Percentiles rank a stretch among this genome's conserved stretches.
phyloP scores from a whole-genome alignment of 768 basidiomycete species.

The Naganishia vishniacii region DNA sequence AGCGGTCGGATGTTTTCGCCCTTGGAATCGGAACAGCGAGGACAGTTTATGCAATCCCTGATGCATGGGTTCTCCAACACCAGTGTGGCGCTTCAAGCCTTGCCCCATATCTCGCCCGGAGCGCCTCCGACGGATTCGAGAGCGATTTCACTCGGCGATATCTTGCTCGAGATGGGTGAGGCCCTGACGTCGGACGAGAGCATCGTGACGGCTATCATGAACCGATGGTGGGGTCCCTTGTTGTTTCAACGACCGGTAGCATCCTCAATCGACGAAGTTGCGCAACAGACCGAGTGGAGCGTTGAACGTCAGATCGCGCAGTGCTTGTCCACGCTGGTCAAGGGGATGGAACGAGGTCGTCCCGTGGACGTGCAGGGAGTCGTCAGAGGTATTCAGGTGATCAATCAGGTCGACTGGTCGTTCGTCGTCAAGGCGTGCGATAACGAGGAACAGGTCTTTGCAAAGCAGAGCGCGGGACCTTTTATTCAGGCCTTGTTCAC shows the following conservation, averaged over 20 bases:
- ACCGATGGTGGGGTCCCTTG: constrained; percentile 44
- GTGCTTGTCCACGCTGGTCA: constrained; percentile 38
- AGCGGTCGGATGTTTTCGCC: constrained; percentile 4
- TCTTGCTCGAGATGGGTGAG: constrained; percentile 48
- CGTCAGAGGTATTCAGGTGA: constrained; percentile 36
- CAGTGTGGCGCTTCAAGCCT: constrained; percentile 43
- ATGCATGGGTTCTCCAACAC: constrained; percentile 45
- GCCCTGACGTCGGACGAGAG: constrained; percentile 44
- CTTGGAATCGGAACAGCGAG: constrained; percentile 37
- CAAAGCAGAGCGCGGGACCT: constrained; percentile 69
- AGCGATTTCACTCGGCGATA: constrained; percentile 41
- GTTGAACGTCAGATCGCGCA: constrained; percentile 34
- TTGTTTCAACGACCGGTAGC: constrained; percentile 31
- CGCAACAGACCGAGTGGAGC: constrained; percentile 32
- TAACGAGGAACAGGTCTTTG: constrained; percentile 59
- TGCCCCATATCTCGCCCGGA: constrained; percentile 43
- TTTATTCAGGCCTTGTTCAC: constrained; percentile 80
- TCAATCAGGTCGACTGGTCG: constrained; percentile 63
- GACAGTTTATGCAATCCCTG: constrained; percentile 34
- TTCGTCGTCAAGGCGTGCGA: constrained; percentile 80
- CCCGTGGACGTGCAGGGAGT: constrained; percentile 43
- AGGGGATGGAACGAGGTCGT: constrained; percentile 39
- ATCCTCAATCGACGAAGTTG: constrained; percentile 32
- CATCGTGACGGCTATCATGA: constrained; percentile 42
- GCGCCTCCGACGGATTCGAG: constrained; percentile 37